phyloP scores from a whole-genome alignment of 352 stramenopile species.

The Phytophthora cryptogea region DNA sequence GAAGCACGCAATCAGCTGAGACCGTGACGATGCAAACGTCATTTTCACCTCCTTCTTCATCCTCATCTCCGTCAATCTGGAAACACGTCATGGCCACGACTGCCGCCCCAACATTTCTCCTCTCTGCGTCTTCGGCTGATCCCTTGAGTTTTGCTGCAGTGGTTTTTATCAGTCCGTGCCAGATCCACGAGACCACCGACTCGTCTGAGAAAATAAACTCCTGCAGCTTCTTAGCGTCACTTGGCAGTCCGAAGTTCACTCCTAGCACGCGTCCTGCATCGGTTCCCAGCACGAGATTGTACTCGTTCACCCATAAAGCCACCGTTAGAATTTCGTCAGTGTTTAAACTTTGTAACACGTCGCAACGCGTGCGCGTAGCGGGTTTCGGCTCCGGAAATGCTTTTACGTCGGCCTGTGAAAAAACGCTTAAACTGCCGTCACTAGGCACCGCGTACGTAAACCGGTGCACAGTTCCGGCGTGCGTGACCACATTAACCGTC shows the following conservation, averaged over 20 bases:
- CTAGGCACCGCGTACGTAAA: conserved; percentile 57
- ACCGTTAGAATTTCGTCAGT: conserved; percentile 65
- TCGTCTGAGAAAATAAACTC: conserved; percentile 76
- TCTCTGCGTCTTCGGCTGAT: conserved; percentile 30
- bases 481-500: conserved; percentile 64
- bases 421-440: conserved; percentile 50
- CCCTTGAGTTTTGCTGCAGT: conserved; percentile 43
- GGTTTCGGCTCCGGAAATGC: conserved; percentile 48
- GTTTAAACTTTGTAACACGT: conserved; percentile 54
- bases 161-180: conserved; percentile 66
- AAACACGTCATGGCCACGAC: conserved; percentile 73
- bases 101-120: conserved; percentile 28
- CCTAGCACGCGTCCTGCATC: conserved; percentile 64
- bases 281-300: conserved; percentile 70
- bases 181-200: conserved; percentile 72
- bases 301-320: conserved; percentile 78
- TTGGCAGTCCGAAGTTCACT: conserved; percentile 72
- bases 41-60: conserved; percentile 33
- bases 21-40: conserved; percentile 76
- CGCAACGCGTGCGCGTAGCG: conserved; percentile 37
- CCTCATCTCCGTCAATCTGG: conserved; percentile 52
- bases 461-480: conserved; percentile 71
- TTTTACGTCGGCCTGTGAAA: conserved; percentile 47
- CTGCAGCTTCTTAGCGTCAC: conserved; percentile 45
- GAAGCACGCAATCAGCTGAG: conserved; percentile 66